Percentiles rank a stretch among this genome's conserved stretches.
These are phyloP conservation scores for Aspergillus luchuensis DNA, from an alignment of 2,329 filamentous ascomycete species.

Conservation along the genomic window DNA sequence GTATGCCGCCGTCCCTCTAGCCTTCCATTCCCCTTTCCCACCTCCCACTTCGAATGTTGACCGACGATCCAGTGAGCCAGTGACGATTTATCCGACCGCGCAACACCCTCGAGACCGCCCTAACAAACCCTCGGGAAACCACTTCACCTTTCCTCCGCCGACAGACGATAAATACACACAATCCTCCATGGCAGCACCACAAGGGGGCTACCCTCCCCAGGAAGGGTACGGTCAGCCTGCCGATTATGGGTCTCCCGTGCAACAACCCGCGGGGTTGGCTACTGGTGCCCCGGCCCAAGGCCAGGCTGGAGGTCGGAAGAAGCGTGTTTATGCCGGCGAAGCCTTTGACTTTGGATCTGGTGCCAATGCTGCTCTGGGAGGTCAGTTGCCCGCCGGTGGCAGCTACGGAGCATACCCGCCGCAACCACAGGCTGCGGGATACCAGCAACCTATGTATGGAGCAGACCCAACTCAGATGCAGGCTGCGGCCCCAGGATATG, in stretches of 20 bases:
- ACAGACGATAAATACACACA: conserved; percentile 10
- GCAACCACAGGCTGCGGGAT: conserved; percentile 52
- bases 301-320: conserved; percentile 63
- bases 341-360: conserved; percentile 91
- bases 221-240: conserved; percentile 51
- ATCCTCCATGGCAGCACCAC: conserved; percentile 52
- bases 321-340: conserved; percentile 89
- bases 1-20: conserved; percentile 21
- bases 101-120: conserved; percentile 5
- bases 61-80: conserved; percentile 27
- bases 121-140: conserved; percentile 7
- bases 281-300: conserved; percentile 35
- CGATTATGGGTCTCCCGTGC: conserved; percentile 43
- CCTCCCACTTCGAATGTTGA: conserved; percentile 18
- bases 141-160: background rate
- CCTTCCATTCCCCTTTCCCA: conserved; percentile 12
- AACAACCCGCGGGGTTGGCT: conserved; percentile 34
- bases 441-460: conserved; percentile 48
- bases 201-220: conserved; percentile 54
- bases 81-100: conserved; percentile 21
- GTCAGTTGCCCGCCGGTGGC: conserved; percentile 55
- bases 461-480: conserved; percentile 53
- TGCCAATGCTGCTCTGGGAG: conserved; percentile 69
- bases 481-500: conserved; percentile 68
- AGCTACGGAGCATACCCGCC: conserved; percentile 64